Base-by-base conservation (phyloP, 2,329 filamentous ascomycete species). In the Arthroderma sp. region DNA sequence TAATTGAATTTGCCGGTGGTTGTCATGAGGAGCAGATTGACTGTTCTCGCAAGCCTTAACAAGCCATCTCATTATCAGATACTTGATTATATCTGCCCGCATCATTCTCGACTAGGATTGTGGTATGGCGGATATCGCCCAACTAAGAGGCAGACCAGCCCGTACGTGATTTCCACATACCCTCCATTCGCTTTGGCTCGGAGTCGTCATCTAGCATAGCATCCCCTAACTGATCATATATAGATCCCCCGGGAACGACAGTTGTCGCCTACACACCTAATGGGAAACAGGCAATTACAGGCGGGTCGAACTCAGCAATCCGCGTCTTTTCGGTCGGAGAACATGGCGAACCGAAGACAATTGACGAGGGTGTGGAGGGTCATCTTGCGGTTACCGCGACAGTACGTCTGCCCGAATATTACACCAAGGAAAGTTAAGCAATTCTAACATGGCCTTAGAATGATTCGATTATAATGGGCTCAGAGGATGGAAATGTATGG, bases 401-500 rank as follows among this genome's bases (percentile, higher is more conserved):
- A 32, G 75, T 79, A 66, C 31, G 68, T 38, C 40, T 45, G 34
- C 15, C 15, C 15, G 15, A 3, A 22, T 22, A 10, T 34, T 7
- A 30, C 6, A 11, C 8, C 7, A 22, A 22, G 10, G 28, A 10
- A 11, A 30, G 31, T n/a, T 36, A 9, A 8, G 6, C 7, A 38
- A 44, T 47, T 44, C 45, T 47, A 6, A 28, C 33, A 36, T 22
- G 15, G 15, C 15, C 15, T 22, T 51, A 80, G 77, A 78, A 89
- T 58, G 78, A 83, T 48, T 87, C 84, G 63, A 94, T 95, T 60
- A 78, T 96, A 38, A 80, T 86, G 50, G 91, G 87, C 29, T 85
- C 86, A 15, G 89, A 98, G 63, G 88, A 96, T 66, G 91, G 93
- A 58, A 91, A 83, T n/a, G 86, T 98, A 56, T 94, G 83, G 69